Base-by-base conservation (phyloP, 2,329 filamentous ascomycete species). In the Elsinoe ampelina region DNA sequence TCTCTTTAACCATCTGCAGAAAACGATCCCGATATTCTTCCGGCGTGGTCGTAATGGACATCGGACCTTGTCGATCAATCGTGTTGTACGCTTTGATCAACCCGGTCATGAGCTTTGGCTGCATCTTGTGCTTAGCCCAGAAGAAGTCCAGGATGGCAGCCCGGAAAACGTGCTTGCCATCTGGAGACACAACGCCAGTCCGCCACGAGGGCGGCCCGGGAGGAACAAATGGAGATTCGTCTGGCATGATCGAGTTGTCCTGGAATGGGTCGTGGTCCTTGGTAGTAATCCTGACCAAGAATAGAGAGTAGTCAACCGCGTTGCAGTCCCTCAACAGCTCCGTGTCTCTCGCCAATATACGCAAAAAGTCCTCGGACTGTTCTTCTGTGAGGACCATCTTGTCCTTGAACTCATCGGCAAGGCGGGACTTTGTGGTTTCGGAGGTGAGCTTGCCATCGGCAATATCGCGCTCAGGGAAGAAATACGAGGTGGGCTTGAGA, bases 231-330 rank as follows among this genome's bases (percentile, higher is more conserved):
- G 66, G 64, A 20, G 72, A 67, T 10, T 67, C 61, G 20, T 70
- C 68, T 1, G 66, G 63, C 2, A 58, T 58, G 2, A 71, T 68
- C 0, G 72, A 68, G 2, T 71, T 68, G 47, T 66, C 64, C n/a
- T 54, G 47, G 56, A 54, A 54, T 5, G 38, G 56, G 38, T 45
- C 47, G 11, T 34, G 32, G 15, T 26, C 34, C 20, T 45, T 39
- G 39, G 55, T 48, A 0, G 79, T 79, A 43, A 78, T 74, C 2
- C 85, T 78, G 1, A 88, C 80, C 0, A 89, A 70, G 63, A 89
- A 89, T 1, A 89, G 76, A 0, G 85, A 89, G 69, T 89, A 90
- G 67, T 89, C 86, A 0, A 89, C 84, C 0, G 83, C 83, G 60
- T 87, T 86, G 58, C 78, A 72, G 5, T 77, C 71, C 2, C 80